A percentile compares a stretch with the other conserved stretches of the same genome.
These are phyloP conservation scores for Eutrema japonicum DNA, from an alignment of 345 rosid genomes.

Conservation along the genomic window DNA sequence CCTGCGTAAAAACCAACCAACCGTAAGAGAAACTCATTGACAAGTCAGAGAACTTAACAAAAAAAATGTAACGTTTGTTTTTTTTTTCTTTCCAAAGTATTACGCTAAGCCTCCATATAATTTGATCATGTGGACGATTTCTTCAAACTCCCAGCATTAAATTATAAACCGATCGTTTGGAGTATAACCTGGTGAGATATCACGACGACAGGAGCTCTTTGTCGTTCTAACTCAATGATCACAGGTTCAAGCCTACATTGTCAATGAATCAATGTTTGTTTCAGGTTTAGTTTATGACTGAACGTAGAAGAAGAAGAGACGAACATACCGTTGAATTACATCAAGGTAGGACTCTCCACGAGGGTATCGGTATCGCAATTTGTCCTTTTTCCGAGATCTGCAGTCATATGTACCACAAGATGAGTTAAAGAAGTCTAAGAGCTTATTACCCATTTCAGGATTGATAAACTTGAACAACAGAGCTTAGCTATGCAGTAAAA, in stretches of 20 bases:
- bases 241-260: constrained; percentile 94
- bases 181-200: constrained; percentile 92
- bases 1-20: constrained; percentile 51
- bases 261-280: constrained; percentile 22
- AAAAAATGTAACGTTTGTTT: neutral
- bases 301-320: neutral
- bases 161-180: neutral
- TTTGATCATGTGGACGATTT: constrained; percentile 11
- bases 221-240: constrained; percentile 95
- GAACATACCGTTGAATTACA: constrained; percentile 89
- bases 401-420: constrained; percentile 31
- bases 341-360: constrained; percentile 99
- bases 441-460: constrained; percentile 15
- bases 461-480: constrained; percentile 10
- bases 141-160: neutral
- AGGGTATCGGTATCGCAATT: constrained; percentile 91
- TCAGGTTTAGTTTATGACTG: constrained; percentile 14
- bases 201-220: constrained; percentile 97
- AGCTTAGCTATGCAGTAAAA: neutral
- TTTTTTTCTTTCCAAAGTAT: neutral
- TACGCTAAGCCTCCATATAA: neutral
- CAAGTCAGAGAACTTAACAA: neutral
- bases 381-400: constrained; percentile 91
- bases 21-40: constrained; percentile 1
- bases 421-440: constrained; percentile 20